Conservation (phyloP, 2,329 filamentous ascomycete species). For the Xylariaceae sp. region DNA sequence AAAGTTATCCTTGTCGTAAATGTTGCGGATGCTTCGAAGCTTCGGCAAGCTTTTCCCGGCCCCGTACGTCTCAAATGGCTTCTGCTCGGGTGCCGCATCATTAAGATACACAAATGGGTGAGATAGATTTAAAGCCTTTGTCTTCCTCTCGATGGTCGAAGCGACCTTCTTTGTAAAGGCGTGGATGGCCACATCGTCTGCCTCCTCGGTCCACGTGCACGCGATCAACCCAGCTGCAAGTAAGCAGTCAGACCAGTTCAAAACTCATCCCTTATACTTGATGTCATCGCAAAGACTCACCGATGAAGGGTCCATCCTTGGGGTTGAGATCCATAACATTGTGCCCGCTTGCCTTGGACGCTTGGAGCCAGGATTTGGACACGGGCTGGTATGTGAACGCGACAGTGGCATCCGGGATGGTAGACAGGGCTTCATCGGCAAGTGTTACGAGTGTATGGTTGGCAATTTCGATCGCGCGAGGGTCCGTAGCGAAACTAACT, state of each 20-base stretch:
- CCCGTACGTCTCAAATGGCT: conserved; percentile 11
- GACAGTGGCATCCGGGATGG: conserved; percentile 7
- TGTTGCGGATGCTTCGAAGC: conserved; percentile 7
- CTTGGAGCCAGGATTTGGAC: conserved; percentile 12
- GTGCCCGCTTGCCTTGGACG: conserved; percentile 11
- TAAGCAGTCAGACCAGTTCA: conserved; percentile 1
- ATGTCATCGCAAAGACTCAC: conserved; percentile 1
- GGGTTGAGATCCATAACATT: conserved; percentile 18
- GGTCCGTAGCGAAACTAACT: conserved; percentile 3
- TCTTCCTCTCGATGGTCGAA: conserved; percentile 6
- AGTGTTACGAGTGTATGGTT: conserved; percentile 12
- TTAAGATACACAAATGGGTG: conserved; percentile 17
- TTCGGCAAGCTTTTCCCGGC: conserved; percentile 10
- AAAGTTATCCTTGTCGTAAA: conserved; percentile 13
- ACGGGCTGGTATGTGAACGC: conserved; percentile 14
- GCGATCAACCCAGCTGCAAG: conserved; percentile 12
- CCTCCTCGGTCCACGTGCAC: conserved; percentile 12
- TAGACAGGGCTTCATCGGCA: conserved; percentile 7
- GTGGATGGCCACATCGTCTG: conserved; percentile 10
- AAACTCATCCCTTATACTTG: background rate
- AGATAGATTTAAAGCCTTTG: conserved; percentile 6
- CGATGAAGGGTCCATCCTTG: conserved; percentile 14
- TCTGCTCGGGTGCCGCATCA: conserved; percentile 8
- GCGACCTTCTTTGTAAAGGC: conserved; percentile 2
- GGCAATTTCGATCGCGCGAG: conserved; percentile 3